Base-by-base conservation (phyloP, 306 rosid species). In the Cercis canadensis region DNA sequence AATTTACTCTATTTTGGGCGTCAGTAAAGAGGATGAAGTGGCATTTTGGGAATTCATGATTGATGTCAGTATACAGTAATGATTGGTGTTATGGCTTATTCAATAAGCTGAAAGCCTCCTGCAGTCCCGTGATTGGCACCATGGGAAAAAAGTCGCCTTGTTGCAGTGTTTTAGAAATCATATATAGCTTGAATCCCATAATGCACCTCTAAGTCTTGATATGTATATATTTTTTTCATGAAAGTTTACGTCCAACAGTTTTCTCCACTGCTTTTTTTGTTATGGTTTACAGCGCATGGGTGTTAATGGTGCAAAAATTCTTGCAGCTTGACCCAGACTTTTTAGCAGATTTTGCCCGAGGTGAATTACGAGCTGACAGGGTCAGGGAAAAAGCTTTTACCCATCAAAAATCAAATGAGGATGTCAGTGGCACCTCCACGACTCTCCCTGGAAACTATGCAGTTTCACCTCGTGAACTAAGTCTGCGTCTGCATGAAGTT, bases 401-500 rank as follows among this genome's bases (percentile, higher is more conserved):
- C 57, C 62, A 21, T 51, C 59, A 74, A n/a, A 65, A 78, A 57
- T 70, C 79, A 29, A 72, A 76, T 18, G 82, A 69, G 41, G 87
- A 77, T 65, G 71, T 40, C 13, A 50, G 68, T 17, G 80, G 78
- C 41, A 14, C 76, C 52, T 61, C 82, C 12, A 75, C 80, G n/a
- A 41, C 39, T 57, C 79, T 85, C 62, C 80, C 81, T 16, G 84
- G 71, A 24, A 81, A 88, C 79, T 83, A 82, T 79, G 88, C 87
- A 32, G 96, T 92, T 67, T 86, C 91, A n/a, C 89, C 98, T 12
- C 70, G 72, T 59, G 91, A 86, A 81, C 84, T 92, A 61, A 86
- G 78, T 58, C 41, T 92, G 67, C 87, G 87, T 18, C 80, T 92
- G 71, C 96, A 92, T 21, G 88, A 86, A 76, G 81, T 92, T 53